Conservation (phyloP, 192 early-diverging fungal species). For the Entomortierella beljakovae region DNA sequence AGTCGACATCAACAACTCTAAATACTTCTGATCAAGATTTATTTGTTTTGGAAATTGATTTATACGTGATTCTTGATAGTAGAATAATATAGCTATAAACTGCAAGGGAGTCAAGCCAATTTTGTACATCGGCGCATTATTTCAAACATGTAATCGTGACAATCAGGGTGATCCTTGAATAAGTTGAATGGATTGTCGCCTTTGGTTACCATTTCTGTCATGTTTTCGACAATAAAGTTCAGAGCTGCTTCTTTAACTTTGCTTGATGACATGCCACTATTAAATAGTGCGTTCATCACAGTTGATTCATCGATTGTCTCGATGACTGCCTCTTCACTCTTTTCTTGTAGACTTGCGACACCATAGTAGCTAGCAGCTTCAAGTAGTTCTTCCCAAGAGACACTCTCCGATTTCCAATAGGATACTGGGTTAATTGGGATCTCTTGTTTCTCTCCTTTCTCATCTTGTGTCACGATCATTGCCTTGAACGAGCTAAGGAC, state of each 20-base stretch:
- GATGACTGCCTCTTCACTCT: neutral
- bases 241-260: neutral
- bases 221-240: neutral
- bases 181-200: neutral
- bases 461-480: neutral
- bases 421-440: neutral
- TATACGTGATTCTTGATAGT: too few species aligned
- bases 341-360: neutral
- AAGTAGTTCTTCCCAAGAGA: neutral
- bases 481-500: neutral
- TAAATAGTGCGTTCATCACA: neutral
- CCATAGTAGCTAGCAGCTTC: neutral
- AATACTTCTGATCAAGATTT: too few species aligned
- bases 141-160: neutral
- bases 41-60: too few species aligned
- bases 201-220: neutral
- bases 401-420: neutral
- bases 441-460: neutral
- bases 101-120: too few species aligned
- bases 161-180: neutral
- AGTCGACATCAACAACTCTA: too few species aligned
- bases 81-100: too few species aligned
- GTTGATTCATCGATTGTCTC: neutral
- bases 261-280: neutral
- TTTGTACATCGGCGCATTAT: neutral